Conservation (phyloP, 345 rosid genomes). For the Salix suchowensis region DNA sequence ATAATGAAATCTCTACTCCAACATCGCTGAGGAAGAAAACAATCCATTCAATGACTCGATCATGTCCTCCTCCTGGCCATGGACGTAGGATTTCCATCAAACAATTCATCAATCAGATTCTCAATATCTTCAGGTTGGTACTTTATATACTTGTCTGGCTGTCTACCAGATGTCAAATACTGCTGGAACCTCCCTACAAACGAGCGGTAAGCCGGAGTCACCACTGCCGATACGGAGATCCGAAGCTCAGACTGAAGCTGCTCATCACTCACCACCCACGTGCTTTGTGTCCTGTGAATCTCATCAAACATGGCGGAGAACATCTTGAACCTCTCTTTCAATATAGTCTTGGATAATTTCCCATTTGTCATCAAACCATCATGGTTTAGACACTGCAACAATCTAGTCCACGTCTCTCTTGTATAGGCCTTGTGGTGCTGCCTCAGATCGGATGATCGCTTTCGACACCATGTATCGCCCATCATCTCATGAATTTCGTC, state of each 20-base stretch:
- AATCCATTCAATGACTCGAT: neutral
- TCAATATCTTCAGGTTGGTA: conserved; percentile 84
- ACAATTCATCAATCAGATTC: conserved; percentile 66
- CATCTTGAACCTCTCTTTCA: conserved; percentile 87
- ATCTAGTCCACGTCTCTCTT: conserved; percentile 79
- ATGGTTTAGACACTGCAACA: conserved; percentile 59
- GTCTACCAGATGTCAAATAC: conserved; percentile 73
- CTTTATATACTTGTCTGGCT: conserved; percentile 81
- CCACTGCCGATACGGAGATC: conserved; percentile 68
- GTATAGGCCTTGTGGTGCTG: conserved; percentile 76
- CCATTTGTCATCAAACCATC: conserved; percentile 70
- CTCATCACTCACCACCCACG: conserved; percentile 85
- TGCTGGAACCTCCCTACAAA: conserved; percentile 72
- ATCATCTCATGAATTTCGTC: conserved; percentile 50
- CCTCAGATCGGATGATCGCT: conserved; percentile 61
- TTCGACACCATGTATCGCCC: conserved; percentile 77
- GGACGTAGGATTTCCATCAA: conserved; percentile 60
- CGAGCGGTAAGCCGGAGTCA: conserved; percentile 78
- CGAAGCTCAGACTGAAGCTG: conserved; percentile 92
- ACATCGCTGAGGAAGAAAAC: neutral
- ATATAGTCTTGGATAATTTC: conserved; percentile 64
- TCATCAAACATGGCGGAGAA: conserved; percentile 87
- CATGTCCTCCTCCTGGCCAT: conserved; percentile 48
- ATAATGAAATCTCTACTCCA: neutral
- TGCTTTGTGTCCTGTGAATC: conserved; percentile 77